Base-by-base conservation (phyloP, 1,284 basidiomycete species). In the Malassezia vespertilionis region DNA sequence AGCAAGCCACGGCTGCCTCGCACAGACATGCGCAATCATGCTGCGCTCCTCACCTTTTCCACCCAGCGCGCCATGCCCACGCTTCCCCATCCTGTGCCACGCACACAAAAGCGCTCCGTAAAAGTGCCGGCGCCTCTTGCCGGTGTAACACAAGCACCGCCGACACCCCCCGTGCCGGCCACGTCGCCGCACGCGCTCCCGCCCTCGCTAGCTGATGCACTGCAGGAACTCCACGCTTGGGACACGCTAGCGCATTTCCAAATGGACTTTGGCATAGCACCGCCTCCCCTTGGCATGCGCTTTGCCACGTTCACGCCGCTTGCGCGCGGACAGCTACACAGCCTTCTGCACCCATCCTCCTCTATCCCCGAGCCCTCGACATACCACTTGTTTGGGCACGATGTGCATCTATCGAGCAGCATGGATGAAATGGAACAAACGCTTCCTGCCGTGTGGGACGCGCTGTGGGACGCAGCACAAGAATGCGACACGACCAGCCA, bases 201-300 rank as follows among this genome's bases (percentile, higher is more conserved):
- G 20, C 33, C 36, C 21, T 41, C 33, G 26, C 44, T 44, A 18
- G 42, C 31, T 10, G 32, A 20, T 14, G 40, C 40, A 12, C 27
- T 45, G n/a, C 34, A 43, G 11, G 37, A 45, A 23, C 26, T 45
- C 8, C 26, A 37, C 7, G 4, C 15, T 0, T 51, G 43, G 37
- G 48, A 51, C 14, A 33, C 20, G 11, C 28, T 44, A 10, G 42
- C 52, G 18, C 52, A 54, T 22, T 47, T 69, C 17, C 53, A 57
- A 23, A 21, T 64, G 26, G 58, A 68, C 43, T 66, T 68, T 31
- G 65, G 60, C 27, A 53, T 69, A 7, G 9, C 6, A n/a, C 49
- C 57, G 5, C 46, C 60, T n/a, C 32, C 46, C 0, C 15, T 34
- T 1, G 59, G 58, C 4, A 42, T 50, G 39, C 41, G 32, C 12